phyloP scores from a whole-genome alignment of 1,139 yeast species.

The Meyerozyma athensensis region DNA sequence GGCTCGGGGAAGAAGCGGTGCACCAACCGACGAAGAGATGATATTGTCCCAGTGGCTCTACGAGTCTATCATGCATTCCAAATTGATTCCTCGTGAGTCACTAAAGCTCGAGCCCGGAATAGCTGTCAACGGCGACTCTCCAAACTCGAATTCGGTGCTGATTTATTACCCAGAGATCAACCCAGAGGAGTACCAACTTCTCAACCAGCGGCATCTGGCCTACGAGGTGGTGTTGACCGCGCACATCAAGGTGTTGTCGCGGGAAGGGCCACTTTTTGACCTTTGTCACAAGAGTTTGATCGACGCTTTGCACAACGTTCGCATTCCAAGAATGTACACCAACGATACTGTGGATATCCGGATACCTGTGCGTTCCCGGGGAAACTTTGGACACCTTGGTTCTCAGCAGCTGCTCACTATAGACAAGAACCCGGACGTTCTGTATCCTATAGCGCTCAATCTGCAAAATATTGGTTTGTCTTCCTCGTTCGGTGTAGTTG shows the following conservation, averaged over 20 bases:
- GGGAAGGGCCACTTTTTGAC: constrained; percentile 80
- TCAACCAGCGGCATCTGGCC: constrained; percentile 23
- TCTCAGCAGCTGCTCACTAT: constrained; percentile 31
- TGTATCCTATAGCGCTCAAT: constrained; percentile 30
- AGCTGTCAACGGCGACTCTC: constrained; percentile 36
- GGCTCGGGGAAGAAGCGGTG: constrained; percentile 68
- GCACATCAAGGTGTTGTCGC: constrained; percentile 70
- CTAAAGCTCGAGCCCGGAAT: constrained; percentile 51
- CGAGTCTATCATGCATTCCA: constrained; percentile 54
- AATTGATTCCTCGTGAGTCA: constrained; percentile 43
- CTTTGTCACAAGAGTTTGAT: constrained; percentile 68
- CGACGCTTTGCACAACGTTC: constrained; percentile 55
- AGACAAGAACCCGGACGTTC: constrained; percentile 22
- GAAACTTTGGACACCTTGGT: constrained; percentile 44
- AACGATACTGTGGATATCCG: constrained; percentile 53
- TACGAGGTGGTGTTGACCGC: constrained; percentile 69
- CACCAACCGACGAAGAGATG: constrained; percentile 92
- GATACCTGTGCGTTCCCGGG: constrained; percentile 48
- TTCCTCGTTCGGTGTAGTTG: constrained; percentile 62
- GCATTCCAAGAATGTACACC: constrained; percentile 63
- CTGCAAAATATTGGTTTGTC: constrained; percentile 38
- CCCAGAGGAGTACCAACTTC: constrained; percentile 19
- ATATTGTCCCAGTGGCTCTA: constrained; percentile 64
- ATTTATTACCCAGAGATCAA: constrained; percentile 37
- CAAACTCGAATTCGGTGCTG: constrained; percentile 11